Evolutionary conservation across 1,284 basidiomycete species (phyloP).

Genomic region (Veloboletus limbatus): DNA sequence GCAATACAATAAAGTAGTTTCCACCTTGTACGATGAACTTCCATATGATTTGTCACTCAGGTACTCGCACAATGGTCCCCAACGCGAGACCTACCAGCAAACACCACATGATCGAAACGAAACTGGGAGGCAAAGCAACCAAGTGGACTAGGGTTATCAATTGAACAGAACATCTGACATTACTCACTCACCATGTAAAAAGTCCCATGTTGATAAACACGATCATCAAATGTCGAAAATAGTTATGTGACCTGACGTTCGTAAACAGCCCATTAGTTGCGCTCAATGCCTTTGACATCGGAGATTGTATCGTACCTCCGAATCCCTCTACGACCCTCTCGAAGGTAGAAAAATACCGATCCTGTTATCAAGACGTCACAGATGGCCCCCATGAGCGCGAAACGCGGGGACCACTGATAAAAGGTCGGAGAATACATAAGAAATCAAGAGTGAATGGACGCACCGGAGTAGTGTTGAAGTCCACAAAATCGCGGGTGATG

Average conservation of each 20-base stretch:
- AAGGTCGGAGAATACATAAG: not conserved
- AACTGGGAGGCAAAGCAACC: not conserved
- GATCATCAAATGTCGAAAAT: slow-evolving; percentile 10
- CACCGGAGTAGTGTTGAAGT: slow-evolving; percentile 1
- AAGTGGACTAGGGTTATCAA: not conserved
- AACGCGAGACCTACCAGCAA: slow-evolving; percentile 5
- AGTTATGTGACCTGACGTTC: slow-evolving; percentile 10
- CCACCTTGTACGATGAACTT: slow-evolving; percentile 4
- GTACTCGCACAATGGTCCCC: not conserved
- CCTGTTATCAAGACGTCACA: slow-evolving; percentile 17
- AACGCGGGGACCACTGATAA: slow-evolving; percentile 14
- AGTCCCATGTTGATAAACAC: slow-evolving; percentile 22
- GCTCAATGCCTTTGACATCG: not conserved
- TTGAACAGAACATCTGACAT: not conserved
- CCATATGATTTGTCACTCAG: not conserved
- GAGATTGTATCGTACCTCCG: not conserved
- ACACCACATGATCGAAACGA: slow-evolving; percentile 16
- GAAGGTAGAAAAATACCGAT: slow-evolving; percentile 22
- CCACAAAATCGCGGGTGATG: not conserved
- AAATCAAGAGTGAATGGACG: not conserved
- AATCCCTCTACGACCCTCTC: slow-evolving; percentile 10
- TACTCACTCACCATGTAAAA: slow-evolving; percentile 13
- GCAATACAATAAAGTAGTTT: not conserved
- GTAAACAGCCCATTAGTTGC: not conserved
- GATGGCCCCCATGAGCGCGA: slow-evolving; percentile 11